A percentile compares a stretch with the other conserved stretches of the same genome.
These are phyloP conservation scores for Lentinula guzmanii DNA, from an alignment of 768 basidiomycete genomes.

Conservation along the genomic window DNA sequence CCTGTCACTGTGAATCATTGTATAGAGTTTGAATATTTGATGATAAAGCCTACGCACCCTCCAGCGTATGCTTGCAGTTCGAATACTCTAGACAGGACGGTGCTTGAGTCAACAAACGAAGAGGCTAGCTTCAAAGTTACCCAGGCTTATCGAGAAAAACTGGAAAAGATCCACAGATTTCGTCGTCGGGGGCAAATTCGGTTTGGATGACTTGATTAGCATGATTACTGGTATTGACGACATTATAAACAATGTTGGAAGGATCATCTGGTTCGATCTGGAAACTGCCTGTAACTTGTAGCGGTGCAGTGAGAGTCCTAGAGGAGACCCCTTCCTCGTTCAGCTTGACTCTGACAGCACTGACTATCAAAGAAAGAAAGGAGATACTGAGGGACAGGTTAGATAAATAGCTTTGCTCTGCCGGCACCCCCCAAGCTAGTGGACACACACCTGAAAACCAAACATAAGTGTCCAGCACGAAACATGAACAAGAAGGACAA, in stretches of 20 bases:
- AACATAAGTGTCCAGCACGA: too few relatives aligned
- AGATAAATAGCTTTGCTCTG: background rate
- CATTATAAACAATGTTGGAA: background rate
- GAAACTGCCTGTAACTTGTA: background rate
- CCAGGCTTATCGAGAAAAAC: background rate
- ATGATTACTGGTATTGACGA: background rate
- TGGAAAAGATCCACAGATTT: background rate
- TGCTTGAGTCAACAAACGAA: background rate
- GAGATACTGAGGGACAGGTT: background rate
- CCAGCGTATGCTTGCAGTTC: background rate
- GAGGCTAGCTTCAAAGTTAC: background rate
- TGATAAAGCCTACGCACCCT: background rate
- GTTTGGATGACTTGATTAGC: background rate
- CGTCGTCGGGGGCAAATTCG: background rate
- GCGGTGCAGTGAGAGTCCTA: background rate
- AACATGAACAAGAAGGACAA: too few relatives aligned
- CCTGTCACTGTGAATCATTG: background rate
- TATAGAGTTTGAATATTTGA: background rate
- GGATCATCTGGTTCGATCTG: background rate
- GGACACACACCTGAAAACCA: too few relatives aligned
- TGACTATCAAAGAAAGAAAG: background rate
- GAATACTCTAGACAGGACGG: background rate
- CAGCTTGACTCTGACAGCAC: background rate
- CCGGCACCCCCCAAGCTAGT: background rate
- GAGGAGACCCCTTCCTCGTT: background rate